Percentiles rank a stretch among this genome's conserved stretches.
These are phyloP conservation scores for Lignosus rhinocerotis DNA, from an alignment of 1,284 basidiomycete species.

Conservation along the genomic window DNA sequence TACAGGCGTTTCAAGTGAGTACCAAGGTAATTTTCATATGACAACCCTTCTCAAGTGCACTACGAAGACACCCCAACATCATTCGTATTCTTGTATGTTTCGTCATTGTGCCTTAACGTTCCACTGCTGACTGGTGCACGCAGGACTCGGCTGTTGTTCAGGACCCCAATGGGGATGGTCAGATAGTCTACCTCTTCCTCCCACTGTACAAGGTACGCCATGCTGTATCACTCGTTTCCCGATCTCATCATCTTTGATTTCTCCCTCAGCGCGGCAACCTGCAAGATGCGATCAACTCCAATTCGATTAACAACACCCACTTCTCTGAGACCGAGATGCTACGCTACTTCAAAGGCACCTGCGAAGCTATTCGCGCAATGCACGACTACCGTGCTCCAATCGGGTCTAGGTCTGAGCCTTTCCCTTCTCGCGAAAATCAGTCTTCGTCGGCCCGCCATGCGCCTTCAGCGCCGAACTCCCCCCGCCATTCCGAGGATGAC, in stretches of 20 bases:
- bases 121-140: neutral
- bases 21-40: neutral
- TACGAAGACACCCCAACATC: conserved; percentile 79
- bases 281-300: conserved; percentile 91
- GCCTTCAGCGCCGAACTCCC: conserved; percentile 28
- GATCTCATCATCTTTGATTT: conserved; percentile 4
- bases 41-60: neutral
- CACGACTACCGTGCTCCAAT: conserved; percentile 73
- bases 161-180: conserved; percentile 89
- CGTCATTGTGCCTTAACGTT: neutral
- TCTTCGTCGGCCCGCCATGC: conserved; percentile 27
- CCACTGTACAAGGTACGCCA: conserved; percentile 77
- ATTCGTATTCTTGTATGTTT: conserved; percentile 75
- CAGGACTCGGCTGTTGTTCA: conserved; percentile 96
- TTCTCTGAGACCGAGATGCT: conserved; percentile 91
- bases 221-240: neutral
- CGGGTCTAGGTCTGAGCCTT: conserved; percentile 36
- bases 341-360: conserved; percentile 89
- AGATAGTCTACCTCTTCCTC: conserved; percentile 92
- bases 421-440: conserved; percentile 30
- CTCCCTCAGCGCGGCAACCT: conserved; percentile 77
- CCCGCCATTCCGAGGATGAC: conserved; percentile 46
- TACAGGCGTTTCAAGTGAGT: conserved; percentile 87
- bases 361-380: conserved; percentile 92
- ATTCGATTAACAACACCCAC: conserved; percentile 80